These are phyloP conservation scores for Tolypocladium endophyticum DNA, from an alignment of 2,329 filamentous ascomycete species.

Conservation along the genomic window DNA sequence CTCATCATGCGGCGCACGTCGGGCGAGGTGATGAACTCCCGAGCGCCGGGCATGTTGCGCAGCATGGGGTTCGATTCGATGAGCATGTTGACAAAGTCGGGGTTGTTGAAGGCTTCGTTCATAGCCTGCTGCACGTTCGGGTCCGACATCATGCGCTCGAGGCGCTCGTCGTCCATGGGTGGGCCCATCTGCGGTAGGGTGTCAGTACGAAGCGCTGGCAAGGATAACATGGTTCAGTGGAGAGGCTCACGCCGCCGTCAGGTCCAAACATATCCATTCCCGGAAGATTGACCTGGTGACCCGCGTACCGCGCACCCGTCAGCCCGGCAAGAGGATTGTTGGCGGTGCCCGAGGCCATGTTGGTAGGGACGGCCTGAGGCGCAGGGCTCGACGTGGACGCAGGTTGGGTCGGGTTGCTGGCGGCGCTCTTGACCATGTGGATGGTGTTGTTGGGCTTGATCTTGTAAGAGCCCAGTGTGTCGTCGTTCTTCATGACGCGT, in stretches of 20 bases:
- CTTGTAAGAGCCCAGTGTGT: conserved; percentile 77
- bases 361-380: conserved; percentile 47
- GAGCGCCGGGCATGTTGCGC: conserved; percentile 61
- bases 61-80: conserved; percentile 84
- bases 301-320: conserved; percentile 88
- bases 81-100: conserved; percentile 89
- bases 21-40: conserved; percentile 79
- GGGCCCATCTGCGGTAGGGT: conserved; percentile 65
- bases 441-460: conserved; percentile 94
- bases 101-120: conserved; percentile 93
- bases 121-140: conserved; percentile 78
- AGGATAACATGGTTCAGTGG: not conserved
- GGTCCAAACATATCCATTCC: conserved; percentile 84
- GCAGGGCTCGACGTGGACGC: conserved; percentile 30
- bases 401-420: conserved; percentile 58
- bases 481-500: conserved; percentile 89
- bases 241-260: conserved; percentile 72
- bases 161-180: conserved; percentile 67
- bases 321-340: conserved; percentile 86
- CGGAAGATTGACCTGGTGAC: conserved; percentile 72
- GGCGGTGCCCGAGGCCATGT: conserved; percentile 72
- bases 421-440: conserved; percentile 92
- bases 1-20: conserved; percentile 89
- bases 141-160: conserved; percentile 79
- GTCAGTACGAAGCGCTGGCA: conserved; percentile 9